A percentile compares a stretch with the other conserved stretches of the same genome.
Evolutionary conservation across 192 early-diverging fungal species (phyloP).

Genomic region (Backusella tuberculispora): DNA sequence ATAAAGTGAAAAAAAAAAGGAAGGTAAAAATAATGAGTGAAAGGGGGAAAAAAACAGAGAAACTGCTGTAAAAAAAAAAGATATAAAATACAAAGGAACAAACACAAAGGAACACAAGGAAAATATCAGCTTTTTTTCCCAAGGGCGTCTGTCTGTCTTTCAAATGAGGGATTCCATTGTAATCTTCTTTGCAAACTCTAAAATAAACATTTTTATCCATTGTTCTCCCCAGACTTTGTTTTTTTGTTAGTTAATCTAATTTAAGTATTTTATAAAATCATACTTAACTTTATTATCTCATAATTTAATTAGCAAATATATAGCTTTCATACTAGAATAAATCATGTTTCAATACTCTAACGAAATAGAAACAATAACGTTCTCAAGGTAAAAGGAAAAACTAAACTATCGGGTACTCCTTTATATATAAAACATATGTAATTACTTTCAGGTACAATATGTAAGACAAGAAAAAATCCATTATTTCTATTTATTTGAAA

Average conservation of each 20-base stretch:
- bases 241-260: neutral
- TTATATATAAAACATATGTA: neutral
- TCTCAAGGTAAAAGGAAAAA: neutral
- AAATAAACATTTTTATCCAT: neutral
- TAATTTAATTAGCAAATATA: neutral
- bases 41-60: neutral
- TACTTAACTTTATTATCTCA: neutral
- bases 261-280: neutral
- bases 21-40: neutral
- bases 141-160: neutral
- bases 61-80: neutral
- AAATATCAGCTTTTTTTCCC: slow-evolving; percentile 15
- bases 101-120: neutral
- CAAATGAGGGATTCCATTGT: neutral
- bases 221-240: neutral
- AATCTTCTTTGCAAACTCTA: neutral
- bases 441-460: neutral
- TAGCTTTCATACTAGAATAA: neutral
- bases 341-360: neutral
- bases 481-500: neutral
- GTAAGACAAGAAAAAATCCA: slow-evolving; percentile 7
- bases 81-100: neutral
- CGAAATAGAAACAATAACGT: neutral
- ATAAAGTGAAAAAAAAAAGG: neutral
- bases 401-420: neutral